Base-by-base conservation (phyloP, 148 eudicot genomes). In the Silene uniflora region DNA sequence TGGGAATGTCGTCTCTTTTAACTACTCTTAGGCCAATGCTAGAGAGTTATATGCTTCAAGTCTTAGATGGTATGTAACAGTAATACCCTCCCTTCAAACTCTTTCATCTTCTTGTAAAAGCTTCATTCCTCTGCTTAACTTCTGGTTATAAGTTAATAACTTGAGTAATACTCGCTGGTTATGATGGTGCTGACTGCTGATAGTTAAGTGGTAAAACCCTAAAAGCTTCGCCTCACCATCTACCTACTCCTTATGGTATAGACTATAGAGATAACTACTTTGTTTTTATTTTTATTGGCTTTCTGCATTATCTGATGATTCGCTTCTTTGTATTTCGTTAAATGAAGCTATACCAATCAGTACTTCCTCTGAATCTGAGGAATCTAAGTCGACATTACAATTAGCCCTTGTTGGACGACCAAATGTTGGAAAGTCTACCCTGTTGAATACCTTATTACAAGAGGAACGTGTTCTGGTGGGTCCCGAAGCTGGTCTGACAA, bases 401-500 rank as follows among this genome's bases (percentile, higher is more conserved):
- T 81, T 95, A 81, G 99, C 99, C 32, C 86, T 94, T 77, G 96
- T 94, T 75, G 98, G 98, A 46, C 87, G 93, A 25, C 98, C 98
- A 35, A 94, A 91, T 81, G 98, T 91, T 65, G 97, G 98, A 59
- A 93, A 93, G 81, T 93, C 98, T 52, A 93, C 99, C 73, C 85
- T 96, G 84, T 74, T 96, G 68, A 96, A 96, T 77, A 85, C 98
- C 29, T 72, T 96, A 78, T 83, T 96, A 73, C 98, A 91, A 88
- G 98, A 96, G 83, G 87, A 96, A 58, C 98, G 99, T 80, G 99
- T 91, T 81, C 79, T 95, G 64, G 98, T 90, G 44, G 99, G 99
- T 67, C 99, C 99, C 65, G 99, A 95, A 87, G 98, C 98, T 77
- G 99, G 99, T 54, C 80, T 96, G 84, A 96, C 99, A 0, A 88